Conservation (phyloP, 345 rosid genomes). For the Salix koriyanagi region DNA sequence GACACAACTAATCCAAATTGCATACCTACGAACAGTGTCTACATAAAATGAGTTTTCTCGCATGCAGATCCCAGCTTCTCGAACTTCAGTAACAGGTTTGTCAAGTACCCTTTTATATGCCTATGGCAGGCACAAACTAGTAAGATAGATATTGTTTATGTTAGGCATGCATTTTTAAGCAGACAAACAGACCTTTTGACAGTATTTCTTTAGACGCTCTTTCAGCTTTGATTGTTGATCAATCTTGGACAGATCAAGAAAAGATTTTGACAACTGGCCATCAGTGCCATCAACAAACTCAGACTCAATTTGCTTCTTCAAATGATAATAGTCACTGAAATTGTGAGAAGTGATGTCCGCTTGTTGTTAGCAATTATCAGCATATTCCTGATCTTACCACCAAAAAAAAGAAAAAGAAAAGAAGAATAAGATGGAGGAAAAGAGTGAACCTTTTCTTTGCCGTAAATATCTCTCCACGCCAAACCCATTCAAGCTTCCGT, state of each 20-base stretch:
- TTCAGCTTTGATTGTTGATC: constrained; percentile 77
- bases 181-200: constrained; percentile 66
- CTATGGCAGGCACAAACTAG: constrained; percentile 36
- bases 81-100: constrained; percentile 87
- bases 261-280: constrained; percentile 62
- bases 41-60: constrained; percentile 90
- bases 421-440: constrained; percentile 2
- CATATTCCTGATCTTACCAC: constrained; percentile 9
- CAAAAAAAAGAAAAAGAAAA: constrained; percentile 4
- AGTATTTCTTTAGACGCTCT: constrained; percentile 80
- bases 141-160: constrained; percentile 3
- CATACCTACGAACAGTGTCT: constrained; percentile 92
- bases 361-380: constrained; percentile 16
- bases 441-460: constrained; percentile 75
- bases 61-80: constrained; percentile 99
- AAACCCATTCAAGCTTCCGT: constrained; percentile 95
- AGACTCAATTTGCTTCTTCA: constrained; percentile 93
- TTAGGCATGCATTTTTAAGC: constrained; percentile 10
- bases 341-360: constrained; percentile 12
- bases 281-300: constrained; percentile 64
- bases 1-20: constrained; percentile 4
- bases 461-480: constrained; percentile 92
- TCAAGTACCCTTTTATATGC: constrained; percentile 80
- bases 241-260: constrained; percentile 75
- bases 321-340: constrained; percentile 84